Base-by-base conservation (phyloP, 768 basidiomycete genomes). In the Suillus placidus region DNA sequence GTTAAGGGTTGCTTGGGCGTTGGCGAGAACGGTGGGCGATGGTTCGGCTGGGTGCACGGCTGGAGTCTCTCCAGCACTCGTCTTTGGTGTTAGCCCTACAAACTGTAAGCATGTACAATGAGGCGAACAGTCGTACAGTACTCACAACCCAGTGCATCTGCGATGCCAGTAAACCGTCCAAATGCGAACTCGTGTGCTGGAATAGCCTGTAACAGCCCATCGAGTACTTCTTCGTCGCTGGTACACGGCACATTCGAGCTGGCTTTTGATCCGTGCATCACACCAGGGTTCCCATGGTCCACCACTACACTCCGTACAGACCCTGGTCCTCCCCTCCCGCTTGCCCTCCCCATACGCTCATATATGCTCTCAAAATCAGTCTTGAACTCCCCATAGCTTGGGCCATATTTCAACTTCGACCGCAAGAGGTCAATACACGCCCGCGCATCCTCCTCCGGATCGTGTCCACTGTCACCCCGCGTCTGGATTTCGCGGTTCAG, bases 381-480 rank as follows among this genome's bases (percentile, higher is more conserved):
- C 75, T 88, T 90, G 75, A 92, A 94, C 75, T 94, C 91, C 5
- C 96, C 97, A 74, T 91, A 98, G 1, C 89, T 90, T 0, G 84
- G 83, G 0, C 89, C 94, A 67, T 88, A 81, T 57, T 87, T 85
- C 26, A 97, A 70, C 77, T 99, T 98, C 73, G 90, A 87, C 72
- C 85, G 84, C 26, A 99, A 74, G 37, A 99, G 80, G 66, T 97
- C 95, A 12, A 94, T 69, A 71, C 95, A 95, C 0, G 96, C 92
- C 23, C 90, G 82, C 0, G 97, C 96, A 70, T 99, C 97, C 74
- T 99, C 97, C 71, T 95, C 93, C 3, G 95, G 94, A 68, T 97
- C 92, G 75, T 99, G 97, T 3, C 94, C 94, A 2, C 90, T 91
- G 60, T 91, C 90, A 0, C 93, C 94, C 0, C 86, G 80, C 0